phyloP scores from a whole-genome alignment of 75 land plant genomes.

The Sequoia sempervirens region DNA sequence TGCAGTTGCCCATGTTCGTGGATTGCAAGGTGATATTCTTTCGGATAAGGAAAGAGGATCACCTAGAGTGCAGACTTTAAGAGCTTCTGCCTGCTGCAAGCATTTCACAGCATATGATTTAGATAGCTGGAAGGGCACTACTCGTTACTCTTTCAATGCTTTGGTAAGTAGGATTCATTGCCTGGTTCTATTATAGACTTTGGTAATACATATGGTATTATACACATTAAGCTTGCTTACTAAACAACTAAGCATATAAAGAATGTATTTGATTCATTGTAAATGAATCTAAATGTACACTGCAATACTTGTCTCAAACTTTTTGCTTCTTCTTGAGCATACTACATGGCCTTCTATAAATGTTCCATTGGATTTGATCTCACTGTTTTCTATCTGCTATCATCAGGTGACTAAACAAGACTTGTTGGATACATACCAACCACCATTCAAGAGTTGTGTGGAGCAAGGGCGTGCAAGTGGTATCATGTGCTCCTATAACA shows the following conservation, averaged over 20 bases:
- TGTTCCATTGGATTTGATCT: neutral
- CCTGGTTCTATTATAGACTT: neutral
- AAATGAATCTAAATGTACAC: neutral
- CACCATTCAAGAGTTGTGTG: conserved; percentile 80
- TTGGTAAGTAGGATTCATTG: conserved; percentile 31
- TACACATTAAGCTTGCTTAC: neutral
- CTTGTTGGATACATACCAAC: conserved; percentile 71
- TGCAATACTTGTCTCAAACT: neutral
- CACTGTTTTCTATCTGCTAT: neutral
- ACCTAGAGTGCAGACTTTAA: conserved; percentile 13
- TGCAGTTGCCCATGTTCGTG: conserved; percentile 70
- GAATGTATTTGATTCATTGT: neutral
- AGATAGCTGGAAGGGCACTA: conserved; percentile 71
- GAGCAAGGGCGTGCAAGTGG: conserved; percentile 55
- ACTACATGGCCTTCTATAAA: neutral
- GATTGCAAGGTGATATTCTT: conserved; percentile 64
- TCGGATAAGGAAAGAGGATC: conserved; percentile 11
- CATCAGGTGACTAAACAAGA: conserved; percentile 68
- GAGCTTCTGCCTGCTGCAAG: conserved; percentile 97
- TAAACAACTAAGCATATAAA: neutral
- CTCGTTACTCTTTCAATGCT: conserved; percentile 73
- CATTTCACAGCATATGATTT: conserved; percentile 98
- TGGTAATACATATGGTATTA: neutral
- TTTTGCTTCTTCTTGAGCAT: neutral
- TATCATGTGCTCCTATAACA: conserved; percentile 84